Evolutionary conservation across 192 early-diverging fungal genomes (phyloP), one percentile per base, ranked within the genome.

Genomic region (Linnemannia exigua): DNA sequence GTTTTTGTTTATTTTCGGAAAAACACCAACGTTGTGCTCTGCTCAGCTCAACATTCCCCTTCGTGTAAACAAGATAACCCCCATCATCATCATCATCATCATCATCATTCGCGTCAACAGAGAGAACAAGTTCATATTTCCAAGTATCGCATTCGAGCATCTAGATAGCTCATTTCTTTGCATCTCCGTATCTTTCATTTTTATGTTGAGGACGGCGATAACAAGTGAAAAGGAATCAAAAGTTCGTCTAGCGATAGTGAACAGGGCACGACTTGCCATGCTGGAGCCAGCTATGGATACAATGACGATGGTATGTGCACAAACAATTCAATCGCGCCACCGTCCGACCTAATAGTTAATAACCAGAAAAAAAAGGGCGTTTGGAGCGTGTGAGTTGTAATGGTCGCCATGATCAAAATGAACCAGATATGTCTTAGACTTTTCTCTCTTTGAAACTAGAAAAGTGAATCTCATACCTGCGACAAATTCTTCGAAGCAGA

Each of bases 401-500:
- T 44, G 41, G 41, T n/a, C n/a, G n/a, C n/a, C n/a, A n/a, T n/a
- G n/a, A n/a, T n/a, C n/a, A n/a, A n/a, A n/a, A n/a, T n/a, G 41
- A 44, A 44, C 41, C 41, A 44, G 41, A 44, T 9, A 44, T 44
- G 9, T 44, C 41, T 44, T 44, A 44, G 41, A 9, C 41, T 44
- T n/a, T n/a, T n/a, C n/a, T n/a, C n/a, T n/a, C n/a, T n/a, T n/a
- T 50, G n/a, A 61, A 37, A 70, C 31, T 7, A 70, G 1, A 36
- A 16, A 15, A n/a, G 28, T 31, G 58, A 63, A 63, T 12, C 12
- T 25, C 52, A 47, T 87, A 88, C 95, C 96, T 47, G 92, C 75
- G 68, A 90, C 90, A 92, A 96, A 98, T 81, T 99, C 97, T 74
- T 98, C 96, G 90, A 99, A 97, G 89, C 97, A 99, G 61, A 99